Evolutionary conservation across 495 filamentous ascomycete genomes (phyloP), one percentile per base, ranked within the genome.

Genomic region (Friedmanniomyces endolithicus): DNA sequence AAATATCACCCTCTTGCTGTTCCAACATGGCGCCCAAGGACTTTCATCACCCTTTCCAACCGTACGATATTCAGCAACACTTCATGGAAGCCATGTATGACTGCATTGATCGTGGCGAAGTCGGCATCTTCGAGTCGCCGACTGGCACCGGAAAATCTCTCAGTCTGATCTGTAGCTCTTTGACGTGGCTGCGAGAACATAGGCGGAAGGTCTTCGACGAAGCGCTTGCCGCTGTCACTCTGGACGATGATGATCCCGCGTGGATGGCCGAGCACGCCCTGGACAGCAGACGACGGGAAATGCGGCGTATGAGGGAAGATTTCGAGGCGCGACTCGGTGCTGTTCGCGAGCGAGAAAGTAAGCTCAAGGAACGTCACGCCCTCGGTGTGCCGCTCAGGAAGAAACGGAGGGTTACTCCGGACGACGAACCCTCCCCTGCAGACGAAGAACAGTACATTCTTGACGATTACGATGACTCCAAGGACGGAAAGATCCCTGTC

Each of bases 61-160:
- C 94, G 0, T 98, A 98, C 72, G 76, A 83, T 14, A 92, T 97
- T 50, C 92, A 98, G 63, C 73, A 83, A 25, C 72, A 87, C 57
- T 92, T 98, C 64, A 98, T 98, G 92, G 81, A 76, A 49, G 79
- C 86, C 1, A 74, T 94, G 11, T 98, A 97, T 61, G 69, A 78
- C 25, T 86, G 87, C 46, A 78, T 97, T 25, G 83, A 95, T 61
- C 73, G 81, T 43, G 85, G 86, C 24, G 82, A 81, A 59, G 75
- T 96, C 31, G 92, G 87, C 17, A 88, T 98, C 52, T 84, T 98
- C 46, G 92, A 98, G 67, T 94, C 87, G 52, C 92, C 92, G 43
- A 97, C 92, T 55, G 92, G 82, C 72, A 74, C 62, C 31, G 59
- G 92, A n/a, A 98, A 98, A 80, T 96, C 94, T 1, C 68, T 98